phyloP scores from a whole-genome alignment of 768 basidiomycete genomes.

The Tylopilus rubrobrunneus region DNA sequence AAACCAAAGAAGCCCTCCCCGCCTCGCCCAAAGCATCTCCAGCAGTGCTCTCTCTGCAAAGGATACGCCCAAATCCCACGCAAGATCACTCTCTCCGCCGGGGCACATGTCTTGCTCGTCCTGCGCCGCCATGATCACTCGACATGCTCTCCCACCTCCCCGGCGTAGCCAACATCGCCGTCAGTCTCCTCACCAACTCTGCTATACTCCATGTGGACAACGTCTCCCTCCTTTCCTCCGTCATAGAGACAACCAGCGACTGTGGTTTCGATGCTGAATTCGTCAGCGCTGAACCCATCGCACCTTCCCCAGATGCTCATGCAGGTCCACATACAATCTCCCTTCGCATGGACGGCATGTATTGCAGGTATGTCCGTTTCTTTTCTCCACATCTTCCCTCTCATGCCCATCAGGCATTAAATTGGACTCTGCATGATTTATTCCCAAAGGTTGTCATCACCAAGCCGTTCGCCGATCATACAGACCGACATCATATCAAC shows the following conservation, averaged over 20 bases:
- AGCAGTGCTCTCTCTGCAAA: conserved; percentile 41
- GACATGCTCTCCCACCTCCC: conserved; percentile 44
- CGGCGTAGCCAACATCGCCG: conserved; percentile 48
- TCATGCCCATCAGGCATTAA: conserved; percentile 42
- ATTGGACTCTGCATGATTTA: conserved; percentile 39
- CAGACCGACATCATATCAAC: conserved; percentile 49
- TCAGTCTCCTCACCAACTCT: conserved; percentile 60
- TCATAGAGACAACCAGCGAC: conserved; percentile 43
- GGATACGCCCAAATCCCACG: neutral
- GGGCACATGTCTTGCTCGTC: conserved; percentile 78
- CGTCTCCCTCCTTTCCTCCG: conserved; percentile 28
- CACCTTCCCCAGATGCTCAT: neutral
- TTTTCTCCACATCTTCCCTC: neutral
- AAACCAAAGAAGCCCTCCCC: neutral
- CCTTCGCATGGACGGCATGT: conserved; percentile 63
- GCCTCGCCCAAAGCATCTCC: conserved; percentile 32
- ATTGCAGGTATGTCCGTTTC: conserved; percentile 47
- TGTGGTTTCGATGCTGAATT: conserved; percentile 43
- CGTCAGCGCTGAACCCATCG: conserved; percentile 32
- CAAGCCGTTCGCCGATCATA: conserved; percentile 37
- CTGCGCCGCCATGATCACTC: conserved; percentile 55
- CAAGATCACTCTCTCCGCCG: conserved; percentile 49
- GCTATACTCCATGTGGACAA: conserved; percentile 45
- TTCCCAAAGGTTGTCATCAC: conserved; percentile 34
- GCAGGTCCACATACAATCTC: conserved; percentile 39